phyloP scores from a whole-genome alignment of 2,329 filamentous ascomycete species.

The Pyricularia pennisetigena region DNA sequence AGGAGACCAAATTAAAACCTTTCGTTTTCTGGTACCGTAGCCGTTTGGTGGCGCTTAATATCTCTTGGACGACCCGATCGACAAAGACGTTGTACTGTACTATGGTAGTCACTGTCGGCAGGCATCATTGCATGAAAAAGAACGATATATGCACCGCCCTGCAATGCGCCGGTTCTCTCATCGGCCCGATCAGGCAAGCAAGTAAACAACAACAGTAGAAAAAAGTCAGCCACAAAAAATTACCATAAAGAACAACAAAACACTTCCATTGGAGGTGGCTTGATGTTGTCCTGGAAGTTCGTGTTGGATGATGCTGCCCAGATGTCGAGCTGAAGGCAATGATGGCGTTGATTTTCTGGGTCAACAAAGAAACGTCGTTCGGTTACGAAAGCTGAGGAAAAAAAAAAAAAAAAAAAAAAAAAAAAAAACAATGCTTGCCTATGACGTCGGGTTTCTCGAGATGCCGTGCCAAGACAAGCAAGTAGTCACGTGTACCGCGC shows the following conservation, averaged over 20 bases:
- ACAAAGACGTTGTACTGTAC: too few species aligned
- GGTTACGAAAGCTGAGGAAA: not conserved
- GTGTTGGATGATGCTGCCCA: not conserved
- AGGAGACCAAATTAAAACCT: not conserved
- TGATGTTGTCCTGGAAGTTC: not conserved
- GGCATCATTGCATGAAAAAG: not conserved
- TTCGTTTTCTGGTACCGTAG: not conserved
- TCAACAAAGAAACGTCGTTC: constrained; percentile 38
- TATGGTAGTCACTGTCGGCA: not conserved
- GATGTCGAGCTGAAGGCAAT: constrained; percentile 17
- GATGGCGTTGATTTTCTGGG: constrained; percentile 23
- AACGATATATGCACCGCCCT: not conserved
- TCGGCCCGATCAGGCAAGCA: not conserved
- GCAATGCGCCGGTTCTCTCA: not conserved
- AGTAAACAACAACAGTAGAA: not conserved
- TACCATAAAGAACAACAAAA: not conserved
- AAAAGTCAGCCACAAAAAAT: too few species aligned
- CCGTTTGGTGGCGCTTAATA: not conserved
- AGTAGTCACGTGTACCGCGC: not conserved
- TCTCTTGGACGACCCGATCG: not conserved
- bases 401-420: constrained; percentile 3
- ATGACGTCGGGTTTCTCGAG: not conserved
- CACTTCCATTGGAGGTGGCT: not conserved
- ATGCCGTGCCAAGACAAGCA: not conserved
- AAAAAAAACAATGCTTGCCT: not conserved